Evolutionary conservation across 371 early-diverging fungal species (phyloP).

Genomic region (Dinochytrium kinnereticum): DNA sequence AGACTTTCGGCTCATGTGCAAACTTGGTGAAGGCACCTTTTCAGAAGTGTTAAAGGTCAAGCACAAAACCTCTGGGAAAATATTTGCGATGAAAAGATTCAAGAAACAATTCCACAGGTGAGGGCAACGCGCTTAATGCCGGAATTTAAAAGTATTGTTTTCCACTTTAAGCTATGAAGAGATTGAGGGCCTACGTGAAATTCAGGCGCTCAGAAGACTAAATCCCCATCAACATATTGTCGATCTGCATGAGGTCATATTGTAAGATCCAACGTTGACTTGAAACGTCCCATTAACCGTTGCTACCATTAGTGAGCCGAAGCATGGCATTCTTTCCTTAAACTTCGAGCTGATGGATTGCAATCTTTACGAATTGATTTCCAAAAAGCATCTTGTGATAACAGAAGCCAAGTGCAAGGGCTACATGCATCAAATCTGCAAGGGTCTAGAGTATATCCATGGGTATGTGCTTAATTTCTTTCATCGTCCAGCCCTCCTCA

Average conservation of each 20-base stretch:
- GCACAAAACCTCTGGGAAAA: conserved; percentile 55
- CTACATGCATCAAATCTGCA: conserved; percentile 64
- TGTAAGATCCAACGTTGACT: conserved; percentile 41
- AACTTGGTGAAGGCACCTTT: conserved; percentile 66
- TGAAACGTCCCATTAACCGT: not conserved
- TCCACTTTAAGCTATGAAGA: conserved; percentile 54
- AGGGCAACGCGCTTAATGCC: not conserved
- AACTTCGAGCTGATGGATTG: conserved; percentile 71
- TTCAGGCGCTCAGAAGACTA: conserved; percentile 57
- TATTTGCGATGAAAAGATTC: conserved; percentile 65
- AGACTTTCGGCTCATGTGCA: conserved; percentile 60
- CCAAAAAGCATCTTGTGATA: conserved; percentile 51
- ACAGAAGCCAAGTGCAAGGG: conserved; percentile 55
- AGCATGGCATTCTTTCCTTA: conserved; percentile 61
- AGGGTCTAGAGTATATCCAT: conserved; percentile 67
- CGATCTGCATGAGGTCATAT: conserved; percentile 64
- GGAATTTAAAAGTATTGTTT: not conserved
- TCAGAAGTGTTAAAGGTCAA: conserved; percentile 62
- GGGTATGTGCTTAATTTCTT: conserved; percentile 29
- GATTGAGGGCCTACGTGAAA: conserved; percentile 60
- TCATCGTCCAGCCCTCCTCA: conserved; percentile 36
- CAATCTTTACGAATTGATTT: conserved; percentile 66
- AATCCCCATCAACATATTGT: conserved; percentile 66
- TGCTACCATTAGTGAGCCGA: conserved; percentile 53
- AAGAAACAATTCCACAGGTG: conserved; percentile 60